These are phyloP conservation scores for Metschnikowia cubensis DNA, from an alignment of 805 yeast genomes.

Conservation along the genomic window DNA sequence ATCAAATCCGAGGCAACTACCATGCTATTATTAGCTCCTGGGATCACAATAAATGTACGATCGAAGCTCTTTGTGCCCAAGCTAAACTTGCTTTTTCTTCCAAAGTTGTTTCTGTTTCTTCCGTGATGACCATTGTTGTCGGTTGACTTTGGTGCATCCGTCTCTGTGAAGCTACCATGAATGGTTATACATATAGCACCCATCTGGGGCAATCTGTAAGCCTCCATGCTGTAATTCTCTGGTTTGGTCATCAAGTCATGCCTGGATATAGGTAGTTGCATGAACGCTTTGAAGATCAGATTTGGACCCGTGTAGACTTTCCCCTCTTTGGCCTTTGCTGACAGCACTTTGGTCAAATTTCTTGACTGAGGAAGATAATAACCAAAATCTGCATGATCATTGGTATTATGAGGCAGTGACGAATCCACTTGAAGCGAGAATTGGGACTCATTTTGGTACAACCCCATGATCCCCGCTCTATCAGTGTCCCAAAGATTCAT, in stretches of 20 bases:
- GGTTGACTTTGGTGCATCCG: conserved; percentile 46
- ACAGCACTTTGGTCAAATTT: conserved; percentile 62
- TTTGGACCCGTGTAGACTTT: conserved; percentile 69
- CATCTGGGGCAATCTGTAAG: conserved; percentile 65
- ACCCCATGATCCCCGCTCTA: conserved; percentile 60
- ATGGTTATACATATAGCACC: conserved; percentile 73
- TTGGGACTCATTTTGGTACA: conserved; percentile 80
- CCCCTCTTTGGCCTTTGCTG: conserved; percentile 49
- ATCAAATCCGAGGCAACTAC: conserved; percentile 86
- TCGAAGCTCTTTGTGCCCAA: conserved; percentile 76
- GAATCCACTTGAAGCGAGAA: conserved; percentile 79
- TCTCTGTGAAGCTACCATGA: conserved; percentile 84
- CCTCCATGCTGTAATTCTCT: conserved; percentile 68
- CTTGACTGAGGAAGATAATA: conserved; percentile 71
- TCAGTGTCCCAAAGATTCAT: conserved; percentile 78
- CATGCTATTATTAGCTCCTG: conserved; percentile 62
- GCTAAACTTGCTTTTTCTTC: conserved; percentile 28
- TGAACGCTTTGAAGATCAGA: conserved; percentile 57
- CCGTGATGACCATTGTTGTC: conserved; percentile 20
- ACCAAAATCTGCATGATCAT: conserved; percentile 45
- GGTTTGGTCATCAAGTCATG: conserved; percentile 68
- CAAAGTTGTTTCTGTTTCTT: conserved; percentile 14
- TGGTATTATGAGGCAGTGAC: conserved; percentile 50
- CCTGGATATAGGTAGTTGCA: conserved; percentile 69
- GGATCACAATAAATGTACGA: conserved; percentile 74